A percentile compares a stretch with the other conserved stretches of the same genome.
phyloP scores from a whole-genome alignment of 768 basidiomycete genomes.

The Lepiota subincarnata region DNA sequence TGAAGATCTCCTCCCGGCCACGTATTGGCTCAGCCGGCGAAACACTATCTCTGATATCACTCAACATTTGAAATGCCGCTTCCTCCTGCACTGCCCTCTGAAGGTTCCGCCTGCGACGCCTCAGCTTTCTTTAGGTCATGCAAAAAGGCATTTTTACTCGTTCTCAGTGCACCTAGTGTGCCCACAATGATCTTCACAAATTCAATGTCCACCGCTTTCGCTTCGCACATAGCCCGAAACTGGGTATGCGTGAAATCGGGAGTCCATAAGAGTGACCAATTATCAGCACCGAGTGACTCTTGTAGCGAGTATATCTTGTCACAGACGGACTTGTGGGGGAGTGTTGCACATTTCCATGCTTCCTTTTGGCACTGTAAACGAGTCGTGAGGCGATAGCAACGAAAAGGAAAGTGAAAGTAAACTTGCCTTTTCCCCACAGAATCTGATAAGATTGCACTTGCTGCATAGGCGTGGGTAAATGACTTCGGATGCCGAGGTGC shows the following conservation, averaged over 20 bases:
- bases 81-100: too few species aligned
- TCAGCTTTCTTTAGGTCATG: too few species aligned
- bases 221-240: slow-evolving; percentile 12
- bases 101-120: too few species aligned
- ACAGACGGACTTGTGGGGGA: slow-evolving; percentile 16
- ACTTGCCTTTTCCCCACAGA: slow-evolving; percentile 14
- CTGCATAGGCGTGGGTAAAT: slow-evolving; percentile 12
- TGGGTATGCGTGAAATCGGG: slow-evolving; percentile 12
- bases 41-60: too few species aligned
- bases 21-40: too few species aligned
- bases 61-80: too few species aligned
- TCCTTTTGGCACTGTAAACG: slow-evolving; percentile 15
- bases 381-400: neutral
- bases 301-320: slow-evolving; percentile 6
- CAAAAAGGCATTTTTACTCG: too few species aligned
- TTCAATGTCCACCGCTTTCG: slow-evolving; percentile 10
- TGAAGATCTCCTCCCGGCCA: too few species aligned
- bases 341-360: slow-evolving; percentile 11
- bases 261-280: slow-evolving; percentile 12
- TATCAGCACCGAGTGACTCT: neutral
- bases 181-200: slow-evolving; percentile 7
- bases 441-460: slow-evolving; percentile 16
- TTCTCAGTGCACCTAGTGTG: neutral
- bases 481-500: slow-evolving; percentile 6
- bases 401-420: neutral